Evolutionary conservation across 2,329 filamentous ascomycete genomes (phyloP), one percentile per base, ranked within the genome.

Genomic region (Talaromyces rugulosus): DNA sequence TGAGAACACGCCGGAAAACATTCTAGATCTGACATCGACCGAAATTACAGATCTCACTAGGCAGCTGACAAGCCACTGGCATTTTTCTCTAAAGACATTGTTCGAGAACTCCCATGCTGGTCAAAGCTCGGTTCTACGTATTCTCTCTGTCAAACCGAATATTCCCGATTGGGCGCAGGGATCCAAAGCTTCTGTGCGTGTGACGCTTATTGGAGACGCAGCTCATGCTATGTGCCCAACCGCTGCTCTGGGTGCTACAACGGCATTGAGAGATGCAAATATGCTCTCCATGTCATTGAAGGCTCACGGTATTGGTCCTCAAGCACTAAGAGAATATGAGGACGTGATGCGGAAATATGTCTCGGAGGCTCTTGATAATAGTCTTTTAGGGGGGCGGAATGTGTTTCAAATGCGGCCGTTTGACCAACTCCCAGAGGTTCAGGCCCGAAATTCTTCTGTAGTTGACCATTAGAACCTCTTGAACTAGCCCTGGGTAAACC

Each of bases 171-270:
- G 51, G 51, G 51, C 28, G 28, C 23, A 54, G 11, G 51, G 18
- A 18, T 33, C 28, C 14, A 54, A 33, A 6, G 5, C 23, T 8
- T 54, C 51, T 27, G 33, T 33, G 11, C 51, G 42, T 58, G 9
- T 34, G 30, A 84, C 80, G 0, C 71, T 89, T 0, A 72, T 89
- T 1, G 87, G 87, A 0, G 87, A 89, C 67, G 85, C 87, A 0
- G 87, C 86, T 0, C 87, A 89, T 69, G 85, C 87, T 0, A 87
- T 89, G 65, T 76, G 85, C 0, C 87, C 85, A 36, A 81, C 84
- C 64, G 83, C 85, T 72, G 85, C 81, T 0, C 84, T 87, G 70
- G 86, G 85, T 4, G 87, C 81, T 6, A 85, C 75, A 1, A 76
- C 82, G 54, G 87, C 87, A 0, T 87, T 89, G 34, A 86, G 89